Evolutionary conservation across 805 yeast genomes (phyloP).

Genomic region (Metschnikowia gelsemii): DNA sequence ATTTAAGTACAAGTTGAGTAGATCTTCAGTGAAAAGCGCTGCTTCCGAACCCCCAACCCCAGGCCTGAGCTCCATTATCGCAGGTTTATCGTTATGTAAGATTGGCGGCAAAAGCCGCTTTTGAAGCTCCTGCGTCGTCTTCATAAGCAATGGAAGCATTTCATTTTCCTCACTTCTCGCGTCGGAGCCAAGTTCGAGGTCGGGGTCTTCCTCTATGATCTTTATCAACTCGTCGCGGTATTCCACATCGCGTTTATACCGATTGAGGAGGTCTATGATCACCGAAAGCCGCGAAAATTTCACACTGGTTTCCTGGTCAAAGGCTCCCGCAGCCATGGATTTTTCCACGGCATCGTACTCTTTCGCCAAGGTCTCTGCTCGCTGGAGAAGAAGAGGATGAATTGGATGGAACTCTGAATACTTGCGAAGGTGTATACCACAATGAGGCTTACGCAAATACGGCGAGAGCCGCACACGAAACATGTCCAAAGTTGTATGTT

Average conservation of each 20-base stretch:
- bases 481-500: no score
- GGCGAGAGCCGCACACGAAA: no score
- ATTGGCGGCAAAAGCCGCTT: slow-evolving; percentile 69
- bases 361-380: slow-evolving; percentile 34
- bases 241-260: slow-evolving; percentile 28
- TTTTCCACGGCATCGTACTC: slow-evolving; percentile 32
- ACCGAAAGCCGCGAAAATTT: slow-evolving; percentile 33
- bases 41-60: slow-evolving; percentile 98
- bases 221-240: slow-evolving; percentile 28
- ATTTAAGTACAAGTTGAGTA: slow-evolving; percentile 76
- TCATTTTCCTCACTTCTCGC: slow-evolving; percentile 60
- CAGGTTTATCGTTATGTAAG: slow-evolving; percentile 71
- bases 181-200: slow-evolving; percentile 44
- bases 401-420: slow-evolving; percentile 20
- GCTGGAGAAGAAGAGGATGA: slow-evolving; percentile 40
- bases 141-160: slow-evolving; percentile 45
- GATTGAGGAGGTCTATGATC: slow-evolving; percentile 32
- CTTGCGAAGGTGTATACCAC: no score
- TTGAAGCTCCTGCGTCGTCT: slow-evolving; percentile 48
- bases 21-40: slow-evolving; percentile 75
- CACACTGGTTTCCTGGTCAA: slow-evolving; percentile 34
- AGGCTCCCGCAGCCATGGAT: slow-evolving; percentile 29
- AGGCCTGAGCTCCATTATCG: slow-evolving; percentile 83
- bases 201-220: slow-evolving; percentile 24
- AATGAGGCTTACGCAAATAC: no score